Percentiles rank a stretch among this genome's conserved stretches.
Evolutionary conservation across 2,329 filamentous ascomycete species (phyloP).

Genomic region (Metarhizium anisopliae): DNA sequence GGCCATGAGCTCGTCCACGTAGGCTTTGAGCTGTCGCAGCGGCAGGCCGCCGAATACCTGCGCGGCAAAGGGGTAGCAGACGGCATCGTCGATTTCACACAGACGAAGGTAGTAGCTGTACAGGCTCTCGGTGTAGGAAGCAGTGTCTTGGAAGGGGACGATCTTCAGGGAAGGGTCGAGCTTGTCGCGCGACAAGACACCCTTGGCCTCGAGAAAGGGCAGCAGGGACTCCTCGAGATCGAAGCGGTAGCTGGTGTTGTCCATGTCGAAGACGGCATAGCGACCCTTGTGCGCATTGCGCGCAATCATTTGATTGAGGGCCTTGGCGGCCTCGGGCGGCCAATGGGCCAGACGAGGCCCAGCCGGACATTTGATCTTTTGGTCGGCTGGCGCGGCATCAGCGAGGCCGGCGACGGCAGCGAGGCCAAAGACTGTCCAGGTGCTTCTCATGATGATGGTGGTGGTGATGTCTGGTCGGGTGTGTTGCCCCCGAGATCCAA

Average conservation of each 20-base stretch:
- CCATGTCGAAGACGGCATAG: slow-evolving; percentile 35
- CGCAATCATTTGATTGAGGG: slow-evolving; percentile 28
- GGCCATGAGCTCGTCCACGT: slow-evolving; percentile 37
- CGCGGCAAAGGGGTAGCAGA: slow-evolving; percentile 35
- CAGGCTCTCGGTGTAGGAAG: slow-evolving; percentile 28
- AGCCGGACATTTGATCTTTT: neutral
- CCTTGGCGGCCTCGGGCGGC: slow-evolving; percentile 24
- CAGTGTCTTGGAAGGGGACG: slow-evolving; percentile 32
- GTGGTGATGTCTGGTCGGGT: neutral
- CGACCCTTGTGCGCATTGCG: slow-evolving; percentile 27
- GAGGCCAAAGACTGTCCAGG: neutral
- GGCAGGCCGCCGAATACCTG: slow-evolving; percentile 33
- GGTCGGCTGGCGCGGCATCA: neutral
- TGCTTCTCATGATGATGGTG: neutral
- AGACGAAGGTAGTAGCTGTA: slow-evolving; percentile 37
- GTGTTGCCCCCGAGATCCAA: neutral
- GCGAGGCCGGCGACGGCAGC: neutral
- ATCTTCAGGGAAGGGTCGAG: slow-evolving; percentile 31
- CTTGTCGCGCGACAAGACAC: slow-evolving; percentile 29
- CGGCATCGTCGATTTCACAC: slow-evolving; percentile 29
- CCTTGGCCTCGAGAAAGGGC: slow-evolving; percentile 32
- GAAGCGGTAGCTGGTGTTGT: slow-evolving; percentile 33
- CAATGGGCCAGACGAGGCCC: slow-evolving; percentile 18
- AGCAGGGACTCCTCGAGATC: slow-evolving; percentile 35
- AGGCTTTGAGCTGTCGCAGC: slow-evolving; percentile 34